Base-by-base conservation (phyloP, 129 eudicot species). In the Gnaphalium uliginosum region DNA sequence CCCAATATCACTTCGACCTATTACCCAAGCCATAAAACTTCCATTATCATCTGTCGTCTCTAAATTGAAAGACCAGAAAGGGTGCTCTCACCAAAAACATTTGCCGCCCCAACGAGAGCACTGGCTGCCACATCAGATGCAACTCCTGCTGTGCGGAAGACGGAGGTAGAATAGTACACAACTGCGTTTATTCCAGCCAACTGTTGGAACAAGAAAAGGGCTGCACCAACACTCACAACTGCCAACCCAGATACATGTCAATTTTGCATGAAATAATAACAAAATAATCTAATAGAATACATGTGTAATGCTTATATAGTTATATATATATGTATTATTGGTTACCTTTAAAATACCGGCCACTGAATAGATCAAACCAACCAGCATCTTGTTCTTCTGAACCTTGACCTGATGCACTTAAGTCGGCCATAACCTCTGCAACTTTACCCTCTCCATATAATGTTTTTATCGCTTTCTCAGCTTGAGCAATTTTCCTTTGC, bases 151-250 rank as follows among this genome's bases (percentile, higher is more conserved):
- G 90, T 86, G 26, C 92, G 92, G 85, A 93, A 93, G 14, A 93
- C 98, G 0, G 98, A 83, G 13, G 98, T 93, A 2, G 98, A 93
- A 78, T 88, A 93, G 73, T 90, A 93, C 17, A 93, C 96, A 56
- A 93, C 96, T 48, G 98, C 98, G 58, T 93, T 93, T 79, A 93
- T 93, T 65, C 98, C 98, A 54, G 98, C 98, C 81, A 93, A 79
- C 83, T 93, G 98, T 81, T 93, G 98, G 80, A 93, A 90, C 86
- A 93, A 79, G 87, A 93, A 93, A 77, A 93, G 92, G 51, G 96
- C 96, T 32, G 92, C 96, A 80, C 98, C 98, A 46, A 93, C 90
- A 66, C 87, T 88, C 69, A 93, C 98, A 83, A 93, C 98, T 93
- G 90, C 90, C 86, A 11, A 33, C 73, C 76, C n/a, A 75, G 15